phyloP scores from a whole-genome alignment of 345 rosid genomes.

The Eucalyptus regnans region DNA sequence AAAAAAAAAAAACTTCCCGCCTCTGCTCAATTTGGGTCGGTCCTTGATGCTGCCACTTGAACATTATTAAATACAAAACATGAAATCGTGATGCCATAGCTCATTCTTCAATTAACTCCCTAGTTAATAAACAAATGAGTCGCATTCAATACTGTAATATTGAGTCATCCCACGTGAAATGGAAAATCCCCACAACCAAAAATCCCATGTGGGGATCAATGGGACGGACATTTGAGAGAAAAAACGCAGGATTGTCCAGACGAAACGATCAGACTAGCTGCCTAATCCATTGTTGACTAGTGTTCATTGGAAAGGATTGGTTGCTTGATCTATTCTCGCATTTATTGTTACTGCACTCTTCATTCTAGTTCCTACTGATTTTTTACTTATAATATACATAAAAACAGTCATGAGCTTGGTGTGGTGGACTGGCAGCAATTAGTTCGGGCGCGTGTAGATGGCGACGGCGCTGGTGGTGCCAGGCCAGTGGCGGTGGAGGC shows the following conservation, averaged over 20 bases:
- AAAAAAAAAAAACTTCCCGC: background rate
- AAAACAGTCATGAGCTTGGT: background rate
- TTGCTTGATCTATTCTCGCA: background rate
- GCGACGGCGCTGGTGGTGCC: background rate
- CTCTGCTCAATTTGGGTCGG: background rate
- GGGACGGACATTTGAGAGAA: background rate
- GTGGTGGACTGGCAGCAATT: background rate
- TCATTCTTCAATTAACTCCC: background rate
- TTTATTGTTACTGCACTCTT: no score
- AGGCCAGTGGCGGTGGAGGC: background rate
- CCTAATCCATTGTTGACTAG: background rate
- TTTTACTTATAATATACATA: no score
- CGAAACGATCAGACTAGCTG: background rate
- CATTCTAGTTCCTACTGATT: no score
- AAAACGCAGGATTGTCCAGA: background rate
- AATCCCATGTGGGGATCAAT: background rate
- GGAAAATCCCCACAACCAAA: background rate
- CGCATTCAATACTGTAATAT: background rate
- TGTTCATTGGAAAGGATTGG: background rate
- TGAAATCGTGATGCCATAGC: background rate
- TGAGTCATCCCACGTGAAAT: background rate
- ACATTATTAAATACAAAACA: background rate
- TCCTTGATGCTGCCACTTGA: background rate
- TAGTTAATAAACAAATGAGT: background rate
- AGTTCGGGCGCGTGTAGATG: background rate